Conservation (phyloP, 2,329 filamentous ascomycete genomes). For the Hymenoscyphus fructigenus region DNA sequence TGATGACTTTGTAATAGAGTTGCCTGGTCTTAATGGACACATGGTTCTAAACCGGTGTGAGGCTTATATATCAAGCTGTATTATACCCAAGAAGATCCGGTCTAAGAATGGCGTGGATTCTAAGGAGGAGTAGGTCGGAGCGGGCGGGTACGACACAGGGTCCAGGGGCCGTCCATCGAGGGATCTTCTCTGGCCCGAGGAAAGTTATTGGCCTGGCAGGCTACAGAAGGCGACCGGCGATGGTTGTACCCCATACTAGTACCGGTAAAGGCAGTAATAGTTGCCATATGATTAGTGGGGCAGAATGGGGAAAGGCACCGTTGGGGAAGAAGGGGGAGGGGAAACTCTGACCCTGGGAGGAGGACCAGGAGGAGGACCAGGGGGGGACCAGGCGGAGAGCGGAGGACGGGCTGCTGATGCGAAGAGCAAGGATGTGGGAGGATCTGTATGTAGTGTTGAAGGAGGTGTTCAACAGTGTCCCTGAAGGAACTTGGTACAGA, state of each 20-base stretch:
- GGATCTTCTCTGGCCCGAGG: slow-evolving; percentile 1
- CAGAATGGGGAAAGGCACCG: not conserved
- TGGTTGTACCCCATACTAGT: not conserved
- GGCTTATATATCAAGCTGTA: slow-evolving; percentile 15
- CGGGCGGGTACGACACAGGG: slow-evolving; percentile 1
- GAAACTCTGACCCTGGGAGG: not conserved
- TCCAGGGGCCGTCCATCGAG: not conserved
- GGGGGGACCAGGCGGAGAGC: not conserved
- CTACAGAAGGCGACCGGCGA: not conserved
- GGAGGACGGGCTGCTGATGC: slow-evolving; percentile 4
- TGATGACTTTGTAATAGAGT: slow-evolving; percentile 17
- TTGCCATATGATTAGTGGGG: not conserved
- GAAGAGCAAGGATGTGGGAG: not conserved
- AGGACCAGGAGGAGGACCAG: not conserved
- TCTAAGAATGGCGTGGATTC: too few species aligned
- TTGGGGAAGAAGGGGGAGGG: not conserved
- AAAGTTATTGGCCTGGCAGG: not conserved
- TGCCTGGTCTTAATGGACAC: slow-evolving; percentile 20
- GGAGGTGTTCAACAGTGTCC: slow-evolving; percentile 11
- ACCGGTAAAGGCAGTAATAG: not conserved
- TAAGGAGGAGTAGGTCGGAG: slow-evolving; percentile 8
- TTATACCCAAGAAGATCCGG: slow-evolving; percentile 15
- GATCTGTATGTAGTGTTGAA: not conserved
- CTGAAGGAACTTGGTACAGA: slow-evolving; percentile 1
- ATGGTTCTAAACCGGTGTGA: slow-evolving; percentile 15